phyloP scores from a whole-genome alignment of 2,329 filamentous ascomycete species.

The Fusarium virguliforme region DNA sequence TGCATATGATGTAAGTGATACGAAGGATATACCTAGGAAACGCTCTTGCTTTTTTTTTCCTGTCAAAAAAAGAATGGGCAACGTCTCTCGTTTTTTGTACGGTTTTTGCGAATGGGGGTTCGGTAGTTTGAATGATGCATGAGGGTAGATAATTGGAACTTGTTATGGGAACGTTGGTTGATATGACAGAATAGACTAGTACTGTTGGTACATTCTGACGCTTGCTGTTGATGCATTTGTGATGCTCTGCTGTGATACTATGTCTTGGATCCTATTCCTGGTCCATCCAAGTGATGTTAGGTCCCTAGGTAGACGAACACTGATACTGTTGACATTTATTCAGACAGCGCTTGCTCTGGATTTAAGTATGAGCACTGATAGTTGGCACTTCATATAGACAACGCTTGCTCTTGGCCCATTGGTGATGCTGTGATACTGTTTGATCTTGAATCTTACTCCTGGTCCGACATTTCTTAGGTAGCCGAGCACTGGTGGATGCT shows the following conservation, averaged over 20 bases:
- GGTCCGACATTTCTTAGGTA: no score
- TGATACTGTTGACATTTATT: constrained; percentile 30
- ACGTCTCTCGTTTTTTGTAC: constrained; percentile 30
- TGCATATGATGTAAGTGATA: constrained; percentile 48
- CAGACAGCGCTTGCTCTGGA: no score
- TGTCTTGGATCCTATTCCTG: no score
- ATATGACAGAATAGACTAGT: constrained; percentile 42
- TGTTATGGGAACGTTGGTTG: constrained; percentile 30
- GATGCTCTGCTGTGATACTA: no score
- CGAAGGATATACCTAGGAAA: constrained; percentile 50
- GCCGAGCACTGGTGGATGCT: constrained; percentile 10
- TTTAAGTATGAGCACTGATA: no score
- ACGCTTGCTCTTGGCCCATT: not conserved
- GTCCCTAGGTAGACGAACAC: no score
- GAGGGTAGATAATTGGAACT: constrained; percentile 39
- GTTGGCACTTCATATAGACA: not conserved
- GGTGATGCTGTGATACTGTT: no score
- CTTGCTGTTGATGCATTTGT: no score
- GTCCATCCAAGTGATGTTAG: no score
- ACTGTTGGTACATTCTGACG: constrained; percentile 6
- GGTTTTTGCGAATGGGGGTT: constrained; percentile 22
- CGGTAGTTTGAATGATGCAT: constrained; percentile 44
- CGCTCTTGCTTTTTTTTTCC: constrained; percentile 27
- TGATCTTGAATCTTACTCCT: not conserved
- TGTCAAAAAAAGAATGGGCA: constrained; percentile 45